Evolutionary conservation across 179 eudicot species (phyloP), one percentile per base, ranked within the genome.

Genomic region (Patellifolia procumbens): DNA sequence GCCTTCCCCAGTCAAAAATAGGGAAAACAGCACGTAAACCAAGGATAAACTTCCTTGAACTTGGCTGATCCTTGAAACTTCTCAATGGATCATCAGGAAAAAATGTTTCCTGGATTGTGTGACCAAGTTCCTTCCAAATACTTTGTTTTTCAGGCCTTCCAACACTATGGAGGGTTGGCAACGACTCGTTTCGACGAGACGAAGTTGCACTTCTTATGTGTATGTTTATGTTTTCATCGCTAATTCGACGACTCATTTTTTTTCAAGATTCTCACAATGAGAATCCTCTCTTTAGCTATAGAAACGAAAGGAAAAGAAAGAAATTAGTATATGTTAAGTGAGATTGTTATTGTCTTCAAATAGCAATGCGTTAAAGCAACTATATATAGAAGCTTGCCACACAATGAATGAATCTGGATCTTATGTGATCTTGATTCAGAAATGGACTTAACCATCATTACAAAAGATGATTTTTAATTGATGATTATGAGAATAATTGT

Each of bases 41-140:
- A 16, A 92, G 89, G 19, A 85, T 56, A 0, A 89, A 37, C 76
- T 86, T 87, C 42, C 59, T 84, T 0, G 87, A 82, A 4, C 24
- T 46, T 0, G 98, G 74, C 51, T 90, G 93, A 77, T 85, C 91
- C 81, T 88, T 94, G 53, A 90, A 94, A 3, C 78, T 73, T 5
- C 85, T 83, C 20, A 92, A 73, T 0, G 98, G 98, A 56, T 92
- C 98, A 34, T 94, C 96, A 4, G 84, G 80, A 20, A 94, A 87
- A 77, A 94, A 92, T 1, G 92, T 92, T 70, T 94, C 96, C 78
- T 75, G 90, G 65, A 89, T 24, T 1, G 87, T 83, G 1, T 60
- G 28, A 8, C 49, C 66, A 65, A 92, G 59, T 59, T 89, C 92
- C 70, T 77, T 75, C 45, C 83, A 72, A 11, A 87, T 58, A 22